phyloP scores from a whole-genome alignment of 164 flowering plant species.

The Houttuynia cordata region DNA sequence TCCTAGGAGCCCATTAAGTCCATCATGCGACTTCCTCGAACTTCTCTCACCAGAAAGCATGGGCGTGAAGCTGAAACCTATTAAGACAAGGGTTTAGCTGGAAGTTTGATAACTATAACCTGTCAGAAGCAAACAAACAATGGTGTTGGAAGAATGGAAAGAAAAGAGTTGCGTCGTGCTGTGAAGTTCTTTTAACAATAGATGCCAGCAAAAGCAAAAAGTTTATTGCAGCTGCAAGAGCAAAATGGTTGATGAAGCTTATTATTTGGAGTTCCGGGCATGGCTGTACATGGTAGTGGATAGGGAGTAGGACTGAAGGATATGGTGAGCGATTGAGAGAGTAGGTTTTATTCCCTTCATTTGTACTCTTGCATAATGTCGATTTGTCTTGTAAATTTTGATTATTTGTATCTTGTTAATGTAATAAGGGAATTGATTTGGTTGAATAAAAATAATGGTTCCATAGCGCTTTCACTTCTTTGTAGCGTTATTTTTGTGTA shows the following conservation, averaged over 20 bases:
- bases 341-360: conserved; percentile 34
- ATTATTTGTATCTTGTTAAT: conserved; percentile 16
- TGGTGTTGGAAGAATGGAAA: too few relatives aligned
- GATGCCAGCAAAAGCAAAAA: too few relatives aligned
- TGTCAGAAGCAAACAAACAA: too few relatives aligned
- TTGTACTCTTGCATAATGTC: conserved; percentile 29
- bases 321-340: conserved; percentile 1
- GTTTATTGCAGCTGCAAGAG: neutral
- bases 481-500: too few relatives aligned
- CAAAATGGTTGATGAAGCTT: neutral
- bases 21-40: conserved; percentile 78
- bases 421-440: too few relatives aligned
- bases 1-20: conserved; percentile 87
- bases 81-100: conserved; percentile 55
- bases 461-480: too few relatives aligned
- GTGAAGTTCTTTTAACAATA: too few relatives aligned
- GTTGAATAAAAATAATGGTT: too few relatives aligned
- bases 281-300: neutral
- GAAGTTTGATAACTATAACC: neutral
- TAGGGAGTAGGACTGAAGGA: neutral
- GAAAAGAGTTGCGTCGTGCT: neutral
- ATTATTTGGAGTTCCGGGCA: neutral
- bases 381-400: conserved; percentile 14
- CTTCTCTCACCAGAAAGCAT: conserved; percentile 94
- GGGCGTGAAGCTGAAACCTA: conserved; percentile 96